phyloP scores from a whole-genome alignment of 1,284 basidiomycete genomes.

The Ustilago trichophora region DNA sequence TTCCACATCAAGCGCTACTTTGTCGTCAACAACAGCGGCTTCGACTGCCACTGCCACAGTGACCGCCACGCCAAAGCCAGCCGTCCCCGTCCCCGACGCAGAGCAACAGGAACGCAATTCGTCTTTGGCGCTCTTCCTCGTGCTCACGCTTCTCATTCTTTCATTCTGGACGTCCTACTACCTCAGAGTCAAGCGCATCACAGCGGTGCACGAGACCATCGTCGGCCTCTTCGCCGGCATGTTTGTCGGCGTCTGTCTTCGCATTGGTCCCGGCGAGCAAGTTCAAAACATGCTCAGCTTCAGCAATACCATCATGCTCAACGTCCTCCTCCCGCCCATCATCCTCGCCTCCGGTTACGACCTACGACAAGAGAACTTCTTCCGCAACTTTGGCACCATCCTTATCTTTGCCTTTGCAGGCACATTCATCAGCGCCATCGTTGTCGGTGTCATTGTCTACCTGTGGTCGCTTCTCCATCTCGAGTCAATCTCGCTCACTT shows the following conservation, averaged over 20 bases:
- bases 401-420: slow-evolving; percentile 95
- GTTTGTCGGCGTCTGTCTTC: slow-evolving; percentile 89
- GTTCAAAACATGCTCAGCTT: slow-evolving; percentile 98
- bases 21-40: background rate
- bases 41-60: background rate
- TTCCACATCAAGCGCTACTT: background rate
- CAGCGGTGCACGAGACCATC: slow-evolving; percentile 94
- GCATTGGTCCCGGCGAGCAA: slow-evolving; percentile 88
- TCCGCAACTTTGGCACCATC: slow-evolving; percentile 76
- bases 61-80: slow-evolving; percentile 9
- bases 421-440: slow-evolving; percentile 95
- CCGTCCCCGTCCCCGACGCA: slow-evolving; percentile 44
- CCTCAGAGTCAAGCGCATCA: slow-evolving; percentile 93
- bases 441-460: slow-evolving; percentile 93
- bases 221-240: slow-evolving; percentile 94
- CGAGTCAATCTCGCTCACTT: slow-evolving; percentile 56
- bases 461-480: slow-evolving; percentile 88
- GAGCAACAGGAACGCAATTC: slow-evolving; percentile 63
- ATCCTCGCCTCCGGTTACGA: slow-evolving; percentile 98
- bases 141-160: slow-evolving; percentile 89
- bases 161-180: slow-evolving; percentile 98
- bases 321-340: slow-evolving; percentile 94
- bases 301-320: slow-evolving; percentile 97
- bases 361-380: slow-evolving; percentile 96
- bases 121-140: slow-evolving; percentile 70